Evolutionary conservation across 2,329 filamentous ascomycete species (phyloP).

Genomic region (Proliferodiscus dingleyae): DNA sequence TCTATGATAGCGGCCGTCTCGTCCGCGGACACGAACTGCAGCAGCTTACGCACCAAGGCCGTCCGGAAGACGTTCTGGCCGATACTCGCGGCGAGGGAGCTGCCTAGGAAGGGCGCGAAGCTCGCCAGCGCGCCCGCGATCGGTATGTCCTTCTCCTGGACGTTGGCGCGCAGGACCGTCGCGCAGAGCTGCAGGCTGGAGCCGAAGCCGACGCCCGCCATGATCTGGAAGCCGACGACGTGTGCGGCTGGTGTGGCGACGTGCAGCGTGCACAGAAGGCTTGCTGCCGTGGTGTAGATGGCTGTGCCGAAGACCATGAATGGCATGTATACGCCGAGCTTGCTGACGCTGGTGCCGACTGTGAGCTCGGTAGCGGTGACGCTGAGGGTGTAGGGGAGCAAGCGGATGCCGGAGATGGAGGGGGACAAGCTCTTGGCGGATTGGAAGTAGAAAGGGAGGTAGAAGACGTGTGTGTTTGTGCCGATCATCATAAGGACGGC

Average conservation of each 20-base stretch:
- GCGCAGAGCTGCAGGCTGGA: conserved; percentile 51
- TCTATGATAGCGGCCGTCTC: conserved; percentile 38
- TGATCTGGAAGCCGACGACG: conserved; percentile 53
- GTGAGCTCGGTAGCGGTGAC: conserved; percentile 3
- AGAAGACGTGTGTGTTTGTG: conserved; percentile 10
- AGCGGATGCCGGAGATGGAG: conserved; percentile 19
- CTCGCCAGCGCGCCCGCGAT: conserved; percentile 45
- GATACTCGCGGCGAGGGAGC: conserved; percentile 50
- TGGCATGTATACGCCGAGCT: conserved; percentile 30
- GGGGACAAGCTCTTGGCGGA: conserved; percentile 22
- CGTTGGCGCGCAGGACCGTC: conserved; percentile 49
- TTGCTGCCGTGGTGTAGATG: conserved; percentile 38
- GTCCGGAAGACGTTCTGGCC: conserved; percentile 42
- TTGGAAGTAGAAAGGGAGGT: conserved; percentile 32
- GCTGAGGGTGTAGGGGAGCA: conserved; percentile 18
- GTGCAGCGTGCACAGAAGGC: conserved; percentile 48
- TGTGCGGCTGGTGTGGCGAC: conserved; percentile 18
- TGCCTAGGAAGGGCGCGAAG: conserved; percentile 50
- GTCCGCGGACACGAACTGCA: conserved; percentile 21
- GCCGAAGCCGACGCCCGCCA: conserved; percentile 51
- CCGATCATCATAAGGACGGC: conserved; percentile 3
- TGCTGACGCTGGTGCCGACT: conserved; percentile 15
- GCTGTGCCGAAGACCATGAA: conserved; percentile 28
- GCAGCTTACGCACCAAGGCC: conserved; percentile 5
- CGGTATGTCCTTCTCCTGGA: conserved; percentile 43